Evolutionary conservation across 148 eudicot genomes (phyloP), one percentile per base, ranked within the genome.

Genomic region (Agrostemma githago): DNA sequence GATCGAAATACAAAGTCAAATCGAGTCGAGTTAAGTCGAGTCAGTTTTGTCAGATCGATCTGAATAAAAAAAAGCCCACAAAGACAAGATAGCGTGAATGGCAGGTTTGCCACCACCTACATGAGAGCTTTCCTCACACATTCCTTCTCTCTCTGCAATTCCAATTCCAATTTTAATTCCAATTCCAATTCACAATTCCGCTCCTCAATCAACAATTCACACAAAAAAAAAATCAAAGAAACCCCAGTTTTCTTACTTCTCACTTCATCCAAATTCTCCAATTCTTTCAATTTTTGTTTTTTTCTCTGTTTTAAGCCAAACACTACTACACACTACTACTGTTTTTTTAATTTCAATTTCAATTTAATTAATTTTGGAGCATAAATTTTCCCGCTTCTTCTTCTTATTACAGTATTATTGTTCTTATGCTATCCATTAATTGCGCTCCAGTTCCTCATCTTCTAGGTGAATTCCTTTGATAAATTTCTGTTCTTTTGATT

Each of bases 51-150:
- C 34, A 26, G 34, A 26, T 26, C 34, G 34, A 1, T 26, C 34
- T 26, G 1, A 26, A 58, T 58, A 14, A 58, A 2, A 58, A 2
- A 58, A 14, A 3, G 3, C 6, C 17, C 19, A 58, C 4, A 58
- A 58, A 15, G 6, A 64, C 21, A 66, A 62, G 14, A 62, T 62
- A 34, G 69, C 69, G 46, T 66, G 69, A 66, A 66, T 66, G 48
- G 69, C 21, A 6, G 21, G 69, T 41, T 40, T 41, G 51, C 69
- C 51, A 66, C 51, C 51, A 12, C 44, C 42, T 15, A 6, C 68
- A 38, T 11, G 16, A 64, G 5, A 64, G 5, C 19, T 44, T 37
- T 39, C 68, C 19, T 4, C 11, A 39, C 68, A 39, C 68, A 5
- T 66, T 40, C 19, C 2, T 63, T 15, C 6, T 64, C 68, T 6